Conservation (phyloP, 163 green algal species). For the Trebouxiophyceae sp. region DNA sequence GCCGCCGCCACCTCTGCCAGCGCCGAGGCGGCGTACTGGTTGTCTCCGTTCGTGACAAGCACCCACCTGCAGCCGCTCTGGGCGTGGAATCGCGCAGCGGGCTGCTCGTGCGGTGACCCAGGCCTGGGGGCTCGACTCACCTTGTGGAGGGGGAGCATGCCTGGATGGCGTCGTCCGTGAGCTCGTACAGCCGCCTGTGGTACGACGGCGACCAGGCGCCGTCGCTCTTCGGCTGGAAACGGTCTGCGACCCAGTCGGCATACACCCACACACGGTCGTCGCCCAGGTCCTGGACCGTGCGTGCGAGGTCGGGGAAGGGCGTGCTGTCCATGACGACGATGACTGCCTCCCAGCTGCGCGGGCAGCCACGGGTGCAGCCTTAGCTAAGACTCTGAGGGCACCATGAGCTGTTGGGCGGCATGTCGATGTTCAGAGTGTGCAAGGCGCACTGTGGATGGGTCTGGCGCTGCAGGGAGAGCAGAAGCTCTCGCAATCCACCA, state of each 20-base stretch:
- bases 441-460: too few species aligned
- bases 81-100: too few species aligned
- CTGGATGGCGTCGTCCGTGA: conserved; percentile 72
- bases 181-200: conserved; percentile 59
- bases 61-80: conserved; percentile 57
- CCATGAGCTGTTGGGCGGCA: too few species aligned
- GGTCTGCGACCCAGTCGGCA: conserved; percentile 57
- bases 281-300: conserved; percentile 49
- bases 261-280: conserved; percentile 68
- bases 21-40: conserved; percentile 61
- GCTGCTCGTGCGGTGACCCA: too few species aligned
- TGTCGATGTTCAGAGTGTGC: too few species aligned
- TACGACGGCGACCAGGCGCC: conserved; percentile 28
- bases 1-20: conserved; percentile 25
- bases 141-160: conserved; percentile 42
- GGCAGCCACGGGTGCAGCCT: too few species aligned
- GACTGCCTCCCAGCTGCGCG: conserved; percentile 64
- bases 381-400: too few species aligned
- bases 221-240: conserved; percentile 28
- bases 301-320: conserved; percentile 60
- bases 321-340: conserved; percentile 65
- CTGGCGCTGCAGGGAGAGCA: too few species aligned
- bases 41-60: conserved; percentile 82
- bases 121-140: too few species aligned
- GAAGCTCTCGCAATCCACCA: too few species aligned